Conservation (phyloP, 2,329 filamentous ascomycete genomes). For the Colletotrichum spaethianum region DNA sequence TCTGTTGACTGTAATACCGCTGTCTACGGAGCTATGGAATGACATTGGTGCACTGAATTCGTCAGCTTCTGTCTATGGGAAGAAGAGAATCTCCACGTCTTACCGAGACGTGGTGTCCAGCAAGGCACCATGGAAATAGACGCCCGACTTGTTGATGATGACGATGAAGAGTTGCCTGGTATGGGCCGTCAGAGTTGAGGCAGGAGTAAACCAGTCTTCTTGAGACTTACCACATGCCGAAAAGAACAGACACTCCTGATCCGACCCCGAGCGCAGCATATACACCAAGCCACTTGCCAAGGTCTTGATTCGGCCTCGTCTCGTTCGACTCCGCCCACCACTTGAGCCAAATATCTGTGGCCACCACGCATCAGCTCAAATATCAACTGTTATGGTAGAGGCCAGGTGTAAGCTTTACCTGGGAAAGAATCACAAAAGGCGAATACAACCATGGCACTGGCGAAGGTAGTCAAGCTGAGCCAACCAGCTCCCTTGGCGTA, state of each 20-base stretch:
- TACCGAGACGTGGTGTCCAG: conserved; percentile 46
- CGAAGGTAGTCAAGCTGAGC: conserved; percentile 43
- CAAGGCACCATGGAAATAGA: conserved; percentile 47
- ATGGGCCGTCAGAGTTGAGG: neutral
- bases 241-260: conserved; percentile 16
- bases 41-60: conserved; percentile 38
- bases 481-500: conserved; percentile 48
- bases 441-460: conserved; percentile 45
- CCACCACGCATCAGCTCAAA: neutral
- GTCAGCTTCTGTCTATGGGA: neutral
- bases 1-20: conserved; percentile 44
- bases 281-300: conserved; percentile 55
- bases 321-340: conserved; percentile 62
- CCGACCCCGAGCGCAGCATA: conserved; percentile 45
- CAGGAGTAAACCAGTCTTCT: conserved; percentile 42
- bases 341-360: conserved; percentile 59
- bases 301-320: conserved; percentile 51
- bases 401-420: conserved; percentile 15
- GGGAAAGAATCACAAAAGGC: conserved; percentile 47
- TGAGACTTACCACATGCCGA: conserved; percentile 21
- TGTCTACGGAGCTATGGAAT: conserved; percentile 43
- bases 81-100: neutral
- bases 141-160: conserved; percentile 50
- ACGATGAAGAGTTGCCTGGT: conserved; percentile 50
- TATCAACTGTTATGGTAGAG: too few species aligned